A percentile compares a stretch with the other conserved stretches of the same genome.
Conservation (phyloP, 2,329 filamentous ascomycete genomes). For the Fusarium foetens region DNA sequence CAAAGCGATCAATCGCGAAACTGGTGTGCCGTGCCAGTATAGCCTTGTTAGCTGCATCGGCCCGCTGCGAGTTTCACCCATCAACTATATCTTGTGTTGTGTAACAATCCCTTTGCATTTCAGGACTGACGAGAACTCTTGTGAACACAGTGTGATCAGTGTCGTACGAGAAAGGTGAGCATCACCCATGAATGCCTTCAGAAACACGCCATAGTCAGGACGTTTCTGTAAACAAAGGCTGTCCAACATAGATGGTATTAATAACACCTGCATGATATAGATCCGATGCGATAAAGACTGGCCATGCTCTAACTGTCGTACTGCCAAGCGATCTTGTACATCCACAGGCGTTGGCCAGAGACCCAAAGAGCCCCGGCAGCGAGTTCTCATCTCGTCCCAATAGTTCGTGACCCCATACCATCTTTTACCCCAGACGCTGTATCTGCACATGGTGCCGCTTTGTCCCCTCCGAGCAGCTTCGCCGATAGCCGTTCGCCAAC, state of each 20-base stretch:
- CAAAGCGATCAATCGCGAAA: not conserved
- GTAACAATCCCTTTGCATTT: not conserved
- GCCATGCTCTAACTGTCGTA: conserved; percentile 68
- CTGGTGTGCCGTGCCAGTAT: not conserved
- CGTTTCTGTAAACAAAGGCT: not conserved
- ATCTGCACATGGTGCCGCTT: conserved; percentile 2
- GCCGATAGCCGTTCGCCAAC: not conserved
- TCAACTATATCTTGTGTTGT: not conserved
- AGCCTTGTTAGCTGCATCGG: not conserved
- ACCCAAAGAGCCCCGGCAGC: conserved; percentile 64
- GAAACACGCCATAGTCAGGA: conserved; percentile 9
- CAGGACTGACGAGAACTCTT: conserved; percentile 9
- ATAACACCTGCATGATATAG: conserved; percentile 49
- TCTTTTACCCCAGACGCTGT: not conserved
- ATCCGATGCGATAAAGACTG: conserved; percentile 68
- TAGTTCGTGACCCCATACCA: conserved; percentile 57
- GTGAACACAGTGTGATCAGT: conserved; percentile 56
- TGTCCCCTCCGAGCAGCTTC: not conserved
- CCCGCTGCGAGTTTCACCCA: not conserved
- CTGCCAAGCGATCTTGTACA: conserved; percentile 63
- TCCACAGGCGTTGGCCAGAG: conserved; percentile 65
- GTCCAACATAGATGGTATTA: conserved; percentile 5
- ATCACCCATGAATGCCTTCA: conserved; percentile 1
- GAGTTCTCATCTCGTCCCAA: conserved; percentile 69
- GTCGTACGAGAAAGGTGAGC: conserved; percentile 55